phyloP scores from a whole-genome alignment of 2,329 filamentous ascomycete genomes.

The Botryotinia calthae region DNA sequence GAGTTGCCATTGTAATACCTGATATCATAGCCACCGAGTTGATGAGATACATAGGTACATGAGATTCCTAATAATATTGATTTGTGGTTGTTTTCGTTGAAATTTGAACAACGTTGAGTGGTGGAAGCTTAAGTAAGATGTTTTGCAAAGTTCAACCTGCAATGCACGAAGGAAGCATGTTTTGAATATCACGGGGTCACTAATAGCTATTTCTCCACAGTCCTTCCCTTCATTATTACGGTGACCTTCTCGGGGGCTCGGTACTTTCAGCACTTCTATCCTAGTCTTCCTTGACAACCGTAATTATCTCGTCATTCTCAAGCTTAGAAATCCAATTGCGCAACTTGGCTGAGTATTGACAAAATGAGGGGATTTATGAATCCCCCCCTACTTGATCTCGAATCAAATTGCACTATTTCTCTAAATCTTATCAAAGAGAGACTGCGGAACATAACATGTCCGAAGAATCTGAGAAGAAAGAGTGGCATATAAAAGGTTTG shows the following conservation, averaged over 20 bases:
- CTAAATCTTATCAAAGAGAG: neutral
- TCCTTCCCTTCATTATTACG: neutral
- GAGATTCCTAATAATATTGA: neutral
- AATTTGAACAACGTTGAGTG: neutral
- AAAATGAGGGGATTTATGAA: slow-evolving; percentile 18
- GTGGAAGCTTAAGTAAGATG: neutral
- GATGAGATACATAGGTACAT: slow-evolving; percentile 9
- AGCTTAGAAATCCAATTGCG: slow-evolving; percentile 22
- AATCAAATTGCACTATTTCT: slow-evolving; percentile 13
- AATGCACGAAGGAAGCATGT: neutral
- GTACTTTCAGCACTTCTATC: neutral
- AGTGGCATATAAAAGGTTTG: slow-evolving; percentile 23
- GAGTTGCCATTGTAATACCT: slow-evolving; percentile 19
- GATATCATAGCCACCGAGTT: neutral
- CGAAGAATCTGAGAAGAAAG: slow-evolving; percentile 15
- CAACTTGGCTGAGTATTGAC: slow-evolving; percentile 7
- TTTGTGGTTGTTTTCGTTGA: slow-evolving; percentile 8
- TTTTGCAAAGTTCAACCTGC: neutral
- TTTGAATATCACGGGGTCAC: neutral
- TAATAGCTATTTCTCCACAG: neutral
- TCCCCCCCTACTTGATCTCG: slow-evolving; percentile 2
- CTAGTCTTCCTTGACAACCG: neutral
- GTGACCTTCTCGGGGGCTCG: neutral
- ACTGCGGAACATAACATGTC: slow-evolving; percentile 17
- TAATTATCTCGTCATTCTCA: slow-evolving; percentile 7